Evolutionary conservation across 805 yeast genomes (phyloP), one percentile per base, ranked within the genome.

Genomic region (Cyberlindnera mycetangii): DNA sequence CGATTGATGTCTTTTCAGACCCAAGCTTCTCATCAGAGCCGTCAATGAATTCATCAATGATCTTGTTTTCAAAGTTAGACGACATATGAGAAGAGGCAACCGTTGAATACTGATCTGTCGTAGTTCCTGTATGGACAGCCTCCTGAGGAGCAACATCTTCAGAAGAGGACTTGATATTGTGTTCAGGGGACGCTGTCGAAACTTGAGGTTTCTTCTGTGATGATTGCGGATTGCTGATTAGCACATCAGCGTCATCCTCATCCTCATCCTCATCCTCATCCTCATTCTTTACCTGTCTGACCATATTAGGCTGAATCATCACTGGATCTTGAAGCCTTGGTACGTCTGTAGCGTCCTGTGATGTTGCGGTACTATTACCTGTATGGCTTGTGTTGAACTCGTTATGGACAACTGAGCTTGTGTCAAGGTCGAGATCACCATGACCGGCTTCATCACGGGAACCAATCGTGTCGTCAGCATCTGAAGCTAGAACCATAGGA

Each of bases 11-110:
- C 27, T 36, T 46, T 5, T 44, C 45, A 12, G 44, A 37, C 2
- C 43, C 15, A 32, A 54, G 41, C 27, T 39, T 43, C 5, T 54
- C 58, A 8, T 49, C 53, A 2, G 60, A 55, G n/a, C 35, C 51
- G 3, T 42, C 53, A 33, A 55, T 40, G 27, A 53, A 57, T n/a
- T 51, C 56, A 35, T 56, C 60, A 16, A 59, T 57, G 33, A 59
- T 49, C 31, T 43, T 53, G 32, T 45, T 51, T 36, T 58, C 62
- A 37, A 53, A 59, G 37, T 55, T 55, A 5, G 62, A 56, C 0
- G 59, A 54, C 4, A 50, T 32, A 11, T 38, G 39, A 1, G 62
- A 55, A 1, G 56, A 45, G 7, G 53, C 45, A 17, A 36, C 32
- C 4, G 37, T 35, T n/a, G 45, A 43, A 7, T 39, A 25, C 18